Conservation (phyloP, 768 basidiomycete genomes). For the Rubroboletus pulcherrimus region DNA sequence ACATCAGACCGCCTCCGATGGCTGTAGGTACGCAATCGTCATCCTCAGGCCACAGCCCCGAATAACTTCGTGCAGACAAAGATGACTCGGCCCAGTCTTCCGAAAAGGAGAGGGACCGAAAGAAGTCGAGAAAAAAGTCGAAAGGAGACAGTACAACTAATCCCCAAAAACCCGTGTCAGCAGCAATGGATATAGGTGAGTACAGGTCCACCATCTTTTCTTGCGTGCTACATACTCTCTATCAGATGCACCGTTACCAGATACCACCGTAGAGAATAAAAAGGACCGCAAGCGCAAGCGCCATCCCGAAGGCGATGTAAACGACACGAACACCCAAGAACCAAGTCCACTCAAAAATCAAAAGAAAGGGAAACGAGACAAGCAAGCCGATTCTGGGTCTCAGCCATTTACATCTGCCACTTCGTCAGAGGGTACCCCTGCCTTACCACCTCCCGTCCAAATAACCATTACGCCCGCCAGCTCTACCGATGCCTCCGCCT, state of each 20-base stretch:
- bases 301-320: conserved; percentile 1
- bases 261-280: conserved; percentile 10
- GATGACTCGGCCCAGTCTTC: conserved; percentile 3
- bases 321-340: not conserved
- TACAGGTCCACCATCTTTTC: not conserved
- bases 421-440: conserved; percentile 12
- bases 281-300: conserved; percentile 28
- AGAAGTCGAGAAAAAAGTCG: conserved; percentile 15
- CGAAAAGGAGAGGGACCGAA: not conserved
- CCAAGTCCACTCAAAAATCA: conserved; percentile 19
- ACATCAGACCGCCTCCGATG: not conserved
- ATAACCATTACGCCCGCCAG: conserved; percentile 9
- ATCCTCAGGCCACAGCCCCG: not conserved
- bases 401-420: conserved; percentile 1
- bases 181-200: conserved; percentile 1
- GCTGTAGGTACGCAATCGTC: not conserved
- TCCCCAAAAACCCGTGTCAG: not conserved
- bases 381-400: not conserved
- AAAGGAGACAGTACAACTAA: not conserved
- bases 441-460: conserved; percentile 14
- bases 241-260: not conserved
- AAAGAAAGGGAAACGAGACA: conserved; percentile 27
- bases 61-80: not conserved
- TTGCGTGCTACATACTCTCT: not conserved
- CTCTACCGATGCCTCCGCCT: conserved; percentile 49